Percentiles rank a stretch among this genome's conserved stretches.
phyloP scores from a whole-genome alignment of 1,139 yeast genomes.

The Magnusiomyces suaveolens region DNA sequence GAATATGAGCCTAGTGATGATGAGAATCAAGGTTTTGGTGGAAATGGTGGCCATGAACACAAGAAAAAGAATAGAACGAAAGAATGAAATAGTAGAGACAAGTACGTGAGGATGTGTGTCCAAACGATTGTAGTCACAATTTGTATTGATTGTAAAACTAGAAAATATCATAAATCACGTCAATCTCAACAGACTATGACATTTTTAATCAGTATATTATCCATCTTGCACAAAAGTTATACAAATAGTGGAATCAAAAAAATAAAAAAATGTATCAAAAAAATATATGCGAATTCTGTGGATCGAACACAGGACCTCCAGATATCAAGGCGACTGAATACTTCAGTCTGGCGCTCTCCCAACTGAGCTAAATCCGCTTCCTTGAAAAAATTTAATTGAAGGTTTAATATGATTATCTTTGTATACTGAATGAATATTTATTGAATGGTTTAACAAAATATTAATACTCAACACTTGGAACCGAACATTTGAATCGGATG shows the following conservation, averaged over 20 bases:
- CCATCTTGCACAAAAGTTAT: no score
- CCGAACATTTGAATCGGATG: no score
- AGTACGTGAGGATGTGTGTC: background rate
- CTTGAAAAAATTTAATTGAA: background rate
- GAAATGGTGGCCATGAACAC: background rate
- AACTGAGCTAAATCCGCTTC: constrained; percentile 17
- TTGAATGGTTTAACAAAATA: no score
- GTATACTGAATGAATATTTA: background rate
- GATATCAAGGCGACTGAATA: constrained; percentile 4
- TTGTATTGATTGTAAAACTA: no score
- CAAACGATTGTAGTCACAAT: background rate
- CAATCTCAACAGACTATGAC: background rate
- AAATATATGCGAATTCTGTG: constrained; percentile 65
- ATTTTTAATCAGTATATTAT: no score
- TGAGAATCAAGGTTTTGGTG: background rate
- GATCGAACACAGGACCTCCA: constrained; percentile 93
- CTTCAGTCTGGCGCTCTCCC: constrained; percentile 18
- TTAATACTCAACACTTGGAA: no score
- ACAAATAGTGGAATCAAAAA: background rate
- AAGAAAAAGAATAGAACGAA: background rate
- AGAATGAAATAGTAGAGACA: background rate
- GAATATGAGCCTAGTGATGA: background rate
- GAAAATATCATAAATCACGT: no score
- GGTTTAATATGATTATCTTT: no score
- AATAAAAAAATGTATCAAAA: background rate